Evolutionary conservation across 177 flowering plant species (phyloP), one percentile per base, ranked within the genome.

Genomic region (Telopea speciosissima): DNA sequence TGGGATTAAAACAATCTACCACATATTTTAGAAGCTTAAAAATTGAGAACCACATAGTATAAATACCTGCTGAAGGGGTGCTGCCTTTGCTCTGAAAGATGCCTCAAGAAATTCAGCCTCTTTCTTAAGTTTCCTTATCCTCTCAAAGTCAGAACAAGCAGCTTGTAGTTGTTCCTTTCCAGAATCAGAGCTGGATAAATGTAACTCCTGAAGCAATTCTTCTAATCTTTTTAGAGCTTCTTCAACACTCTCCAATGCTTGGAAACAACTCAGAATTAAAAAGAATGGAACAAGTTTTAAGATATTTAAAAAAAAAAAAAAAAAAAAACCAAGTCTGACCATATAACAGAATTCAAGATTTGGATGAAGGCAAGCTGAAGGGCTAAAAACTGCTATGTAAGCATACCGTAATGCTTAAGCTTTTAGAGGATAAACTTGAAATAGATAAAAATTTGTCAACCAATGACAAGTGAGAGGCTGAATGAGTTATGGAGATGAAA

Each of bases 51-150:
- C 23, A 12, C 4, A 33, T 59, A 1, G 40, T 3, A 13, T 16
- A 49, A 49, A 59, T 78, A 93, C 99, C 91, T 88, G 91, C 79
- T 86, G 91, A 73, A 96, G 88, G 36, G 88, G 90, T 70, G 85
- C 95, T 24, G 94, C 92, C 83, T 96, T 96, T 33, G 98, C 97
- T 79, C 99, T 87, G 75, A 96, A 93, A 73, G 99, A 96, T 54
- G 90, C 99, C 86, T 93, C 97, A 52, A 96, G 83, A 86, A 93
- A 93, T 72, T 96, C 99, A 66, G 99, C 96, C 78, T 96, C 97
- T 80, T 95, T 95, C 77, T 96, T 96, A 42, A 96, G 95, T 74
- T 87, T 91, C 71, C 99, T 83, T 71, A 96, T 93, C 76, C 83
- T 91, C 85, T 96, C 99, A 68, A 96, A 95, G 76, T 96, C 98